Evolutionary conservation across 805 yeast species (phyloP).

Genomic region (Pachysolen tannophilus): DNA sequence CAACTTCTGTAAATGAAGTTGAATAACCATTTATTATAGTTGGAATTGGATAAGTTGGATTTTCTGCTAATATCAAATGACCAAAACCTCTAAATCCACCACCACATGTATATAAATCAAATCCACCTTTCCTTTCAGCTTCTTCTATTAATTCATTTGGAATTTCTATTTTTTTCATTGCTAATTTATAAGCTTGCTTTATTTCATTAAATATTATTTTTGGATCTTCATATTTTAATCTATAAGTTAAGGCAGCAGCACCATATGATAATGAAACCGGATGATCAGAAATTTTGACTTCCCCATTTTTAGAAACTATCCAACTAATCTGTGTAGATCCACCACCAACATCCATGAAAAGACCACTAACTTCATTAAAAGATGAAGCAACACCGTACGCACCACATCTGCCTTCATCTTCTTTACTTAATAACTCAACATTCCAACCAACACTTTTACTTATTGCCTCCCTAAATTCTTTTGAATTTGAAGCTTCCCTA

Average conservation of each 20-base stretch:
- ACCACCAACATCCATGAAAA: slow-evolving; percentile 70
- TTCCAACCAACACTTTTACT: slow-evolving; percentile 58
- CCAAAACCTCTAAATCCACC: slow-evolving; percentile 73
- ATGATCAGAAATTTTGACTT: slow-evolving; percentile 41
- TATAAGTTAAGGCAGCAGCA: slow-evolving; percentile 56
- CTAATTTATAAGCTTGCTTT: slow-evolving; percentile 38
- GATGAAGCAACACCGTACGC: slow-evolving; percentile 73
- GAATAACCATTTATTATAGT: slow-evolving; percentile 66
- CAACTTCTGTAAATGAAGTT: slow-evolving; percentile 43
- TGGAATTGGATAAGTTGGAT: slow-evolving; percentile 56
- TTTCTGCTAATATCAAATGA: slow-evolving; percentile 41
- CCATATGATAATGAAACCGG: slow-evolving; percentile 70
- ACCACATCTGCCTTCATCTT: slow-evolving; percentile 60
- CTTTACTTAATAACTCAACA: slow-evolving; percentile 49
- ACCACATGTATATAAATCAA: slow-evolving; percentile 59
- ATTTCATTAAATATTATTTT: slow-evolving; percentile 46
- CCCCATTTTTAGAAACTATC: slow-evolving; percentile 52
- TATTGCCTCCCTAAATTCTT: slow-evolving; percentile 48
- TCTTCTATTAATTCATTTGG: slow-evolving; percentile 43
- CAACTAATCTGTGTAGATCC: slow-evolving; percentile 65
- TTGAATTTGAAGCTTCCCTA: slow-evolving; percentile 58
- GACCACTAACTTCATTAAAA: slow-evolving; percentile 55
- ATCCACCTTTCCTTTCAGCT: slow-evolving; percentile 51
- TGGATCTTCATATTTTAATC: slow-evolving; percentile 43
- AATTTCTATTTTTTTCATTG: slow-evolving; percentile 40